Conservation (phyloP, 352 stramenopile genomes). For the Blastocystis hominis region DNA sequence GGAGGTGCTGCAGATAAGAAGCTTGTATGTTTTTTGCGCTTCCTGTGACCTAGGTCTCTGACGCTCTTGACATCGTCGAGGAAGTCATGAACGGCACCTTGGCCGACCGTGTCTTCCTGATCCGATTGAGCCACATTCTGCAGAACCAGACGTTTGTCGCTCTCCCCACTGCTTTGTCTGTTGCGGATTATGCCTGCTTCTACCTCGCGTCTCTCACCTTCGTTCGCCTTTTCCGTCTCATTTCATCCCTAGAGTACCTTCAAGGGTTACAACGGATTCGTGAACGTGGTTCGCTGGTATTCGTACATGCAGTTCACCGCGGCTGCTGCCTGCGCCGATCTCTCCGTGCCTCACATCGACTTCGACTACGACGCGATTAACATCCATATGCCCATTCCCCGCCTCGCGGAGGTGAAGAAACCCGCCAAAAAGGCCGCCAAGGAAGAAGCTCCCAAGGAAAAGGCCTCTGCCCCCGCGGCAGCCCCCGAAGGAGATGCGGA, state of each 20-base stretch:
- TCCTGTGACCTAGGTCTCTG: not conserved
- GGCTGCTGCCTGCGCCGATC: not conserved
- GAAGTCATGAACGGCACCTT: not conserved
- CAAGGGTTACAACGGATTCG: constrained; percentile 33
- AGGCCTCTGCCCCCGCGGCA: not conserved
- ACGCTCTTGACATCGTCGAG: constrained; percentile 16
- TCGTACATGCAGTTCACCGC: constrained; percentile 33
- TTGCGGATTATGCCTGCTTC: constrained; percentile 40
- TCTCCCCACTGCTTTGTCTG: not conserved
- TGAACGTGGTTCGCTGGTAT: constrained; percentile 48
- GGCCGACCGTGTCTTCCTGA: constrained; percentile 1
- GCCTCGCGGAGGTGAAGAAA: constrained; percentile 15
- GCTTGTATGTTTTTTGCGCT: not conserved
- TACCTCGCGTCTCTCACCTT: not conserved
- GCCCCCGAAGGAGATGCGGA: constrained; percentile 22
- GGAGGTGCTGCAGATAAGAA: constrained; percentile 44
- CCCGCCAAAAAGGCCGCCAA: constrained; percentile 31
- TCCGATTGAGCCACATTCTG: constrained; percentile 16
- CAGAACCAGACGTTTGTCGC: constrained; percentile 14
- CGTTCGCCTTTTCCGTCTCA: not conserved
- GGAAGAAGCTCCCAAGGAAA: not conserved
- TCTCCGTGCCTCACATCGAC: not conserved
- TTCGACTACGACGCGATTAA: constrained; percentile 33
- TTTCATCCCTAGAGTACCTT: not conserved
- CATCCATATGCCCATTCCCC: constrained; percentile 18